These are phyloP conservation scores for Nepenthes alata DNA, from an alignment of 179 eudicot species.

Conservation along the genomic window DNA sequence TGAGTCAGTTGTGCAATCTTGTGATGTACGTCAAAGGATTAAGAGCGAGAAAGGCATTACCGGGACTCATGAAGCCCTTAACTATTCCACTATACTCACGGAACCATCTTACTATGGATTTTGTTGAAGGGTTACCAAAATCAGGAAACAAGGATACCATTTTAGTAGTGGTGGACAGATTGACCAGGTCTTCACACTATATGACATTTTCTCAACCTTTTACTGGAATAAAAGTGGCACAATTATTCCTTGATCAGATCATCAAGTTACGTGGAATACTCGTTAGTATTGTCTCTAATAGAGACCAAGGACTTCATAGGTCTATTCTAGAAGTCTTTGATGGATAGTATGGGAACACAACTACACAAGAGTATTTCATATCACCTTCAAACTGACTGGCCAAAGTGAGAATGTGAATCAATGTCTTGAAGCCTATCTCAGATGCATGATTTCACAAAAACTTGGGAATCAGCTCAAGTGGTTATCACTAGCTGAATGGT, in stretches of 20 bases:
- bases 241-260: background rate
- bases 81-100: background rate
- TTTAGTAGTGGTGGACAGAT: background rate
- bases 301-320: no score
- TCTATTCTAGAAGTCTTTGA: no score
- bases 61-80: background rate
- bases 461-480: no score
- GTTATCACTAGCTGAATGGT: no score
- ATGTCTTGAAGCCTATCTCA: no score
- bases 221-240: background rate
- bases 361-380: no score
- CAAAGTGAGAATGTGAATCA: no score
- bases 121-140: background rate
- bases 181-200: background rate
- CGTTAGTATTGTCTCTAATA: background rate
- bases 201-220: background rate
- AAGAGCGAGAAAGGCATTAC: background rate
- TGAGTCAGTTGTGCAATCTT: no score
- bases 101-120: background rate
- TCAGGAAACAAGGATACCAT: background rate
- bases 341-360: no score
- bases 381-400: no score
- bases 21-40: no score
- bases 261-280: background rate
- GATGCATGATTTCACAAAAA: no score